Conservation (phyloP, 1,284 basidiomycete species). For the Puccinia novopanici region DNA sequence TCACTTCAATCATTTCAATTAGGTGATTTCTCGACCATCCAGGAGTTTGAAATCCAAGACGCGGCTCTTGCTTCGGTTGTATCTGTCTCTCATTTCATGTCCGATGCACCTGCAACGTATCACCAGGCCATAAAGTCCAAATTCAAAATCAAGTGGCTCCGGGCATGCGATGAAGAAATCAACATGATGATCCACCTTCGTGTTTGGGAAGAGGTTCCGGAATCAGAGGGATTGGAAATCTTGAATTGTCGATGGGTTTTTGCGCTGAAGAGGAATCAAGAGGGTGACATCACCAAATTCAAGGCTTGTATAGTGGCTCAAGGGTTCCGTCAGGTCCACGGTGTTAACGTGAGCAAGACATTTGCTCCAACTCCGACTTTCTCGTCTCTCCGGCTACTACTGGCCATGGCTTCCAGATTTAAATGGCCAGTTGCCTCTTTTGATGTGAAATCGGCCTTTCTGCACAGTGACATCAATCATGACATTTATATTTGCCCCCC, state of each 20-base stretch:
- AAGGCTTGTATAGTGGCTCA: slow-evolving; percentile 19
- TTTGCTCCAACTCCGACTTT: too few species aligned
- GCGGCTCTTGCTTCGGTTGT: background rate
- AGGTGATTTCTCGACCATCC: background rate
- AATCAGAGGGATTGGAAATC: too few species aligned
- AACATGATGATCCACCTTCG: too few species aligned
- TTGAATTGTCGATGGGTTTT: background rate
- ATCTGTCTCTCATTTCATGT: background rate
- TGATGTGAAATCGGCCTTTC: slow-evolving; percentile 20
- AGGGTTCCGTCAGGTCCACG: too few species aligned
- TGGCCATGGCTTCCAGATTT: too few species aligned
- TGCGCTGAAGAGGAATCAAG: background rate
- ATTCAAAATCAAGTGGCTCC: background rate
- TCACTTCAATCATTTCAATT: background rate
- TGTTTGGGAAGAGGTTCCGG: too few species aligned
- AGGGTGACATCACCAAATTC: slow-evolving; percentile 15
- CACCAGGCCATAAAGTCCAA: background rate
- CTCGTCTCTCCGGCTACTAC: too few species aligned
- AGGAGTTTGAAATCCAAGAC: background rate
- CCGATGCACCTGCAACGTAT: background rate
- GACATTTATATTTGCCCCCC: slow-evolving; percentile 4
- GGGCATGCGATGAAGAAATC: background rate
- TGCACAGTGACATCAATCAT: slow-evolving; percentile 23
- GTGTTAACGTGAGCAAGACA: too few species aligned
- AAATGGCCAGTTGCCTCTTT: too few species aligned